Conservation (phyloP, 75 land plant genomes). For the Picea sitchensis region DNA sequence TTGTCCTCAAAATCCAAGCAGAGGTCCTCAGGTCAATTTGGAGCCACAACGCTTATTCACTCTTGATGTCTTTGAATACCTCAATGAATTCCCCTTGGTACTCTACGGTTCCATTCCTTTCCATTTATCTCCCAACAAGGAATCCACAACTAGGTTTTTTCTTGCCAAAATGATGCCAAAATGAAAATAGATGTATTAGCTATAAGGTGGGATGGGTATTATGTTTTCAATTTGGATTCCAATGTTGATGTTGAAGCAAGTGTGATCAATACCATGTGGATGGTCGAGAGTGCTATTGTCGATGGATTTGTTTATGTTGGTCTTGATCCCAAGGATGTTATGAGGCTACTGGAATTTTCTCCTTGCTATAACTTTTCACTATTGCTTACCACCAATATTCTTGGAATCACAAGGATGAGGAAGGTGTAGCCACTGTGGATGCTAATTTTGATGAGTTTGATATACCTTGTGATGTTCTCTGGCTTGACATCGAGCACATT, state of each 20-base stretch:
- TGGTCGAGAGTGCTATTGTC: constrained; percentile 86
- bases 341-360: constrained; percentile 65
- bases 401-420: constrained; percentile 98
- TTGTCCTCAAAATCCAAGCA: constrained; percentile 66
- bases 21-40: constrained; percentile 76
- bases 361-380: constrained; percentile 90
- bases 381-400: constrained; percentile 94
- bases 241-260: background rate
- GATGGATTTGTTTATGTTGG: constrained; percentile 92
- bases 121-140: constrained; percentile 73
- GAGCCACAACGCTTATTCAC: constrained; percentile 95
- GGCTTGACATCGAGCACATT: constrained; percentile 99
- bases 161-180: constrained; percentile 90
- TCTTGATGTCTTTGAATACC: constrained; percentile 91
- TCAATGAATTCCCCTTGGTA: constrained; percentile 90
- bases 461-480: constrained; percentile 17
- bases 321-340: constrained; percentile 84
- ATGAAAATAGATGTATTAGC: constrained; percentile 96
- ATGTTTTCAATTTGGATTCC: background rate
- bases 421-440: constrained; percentile 86
- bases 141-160: constrained; percentile 69
- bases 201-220: constrained; percentile 62
- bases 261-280: constrained; percentile 84
- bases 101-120: constrained; percentile 89
- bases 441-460: constrained; percentile 87